Evolutionary conservation across 139 green algal genomes (phyloP), one percentile per base, ranked within the genome.

Genomic region (Limnomonas spitsbergensis): DNA sequence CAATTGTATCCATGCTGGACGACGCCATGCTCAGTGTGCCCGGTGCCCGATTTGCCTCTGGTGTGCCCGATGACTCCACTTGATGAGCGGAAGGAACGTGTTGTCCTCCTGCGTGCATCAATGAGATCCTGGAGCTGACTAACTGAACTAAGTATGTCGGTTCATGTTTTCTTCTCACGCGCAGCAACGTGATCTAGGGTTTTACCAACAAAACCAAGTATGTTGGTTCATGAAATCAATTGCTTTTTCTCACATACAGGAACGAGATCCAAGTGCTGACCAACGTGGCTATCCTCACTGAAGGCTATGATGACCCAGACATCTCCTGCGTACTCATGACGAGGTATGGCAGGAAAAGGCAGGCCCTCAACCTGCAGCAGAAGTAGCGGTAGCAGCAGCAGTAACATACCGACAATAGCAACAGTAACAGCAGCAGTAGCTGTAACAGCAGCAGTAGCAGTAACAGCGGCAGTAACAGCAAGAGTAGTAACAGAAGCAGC

Each of bases 281-380:
- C 31, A 81, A 81, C 35, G 66, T 76, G 3, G 42, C 7, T 3
- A 81, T 81, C 34, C 66, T 81, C 9, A 81, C 77, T 39, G 77
- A 81, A 40, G 77, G 77, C 40, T 81, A 81, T 56, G 61, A 72
- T 72, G 77, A 81, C 67, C 32, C 77, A 1, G 40, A 26, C 67
- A 77, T 81, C 20, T 77, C 67, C 42, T 81, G 77, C 37, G 40
- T 81, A 1, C 66, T 81, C 66, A 81, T 81, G 77, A 61, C 67
- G 4, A 14, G 47, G 47, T 61, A 20, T 61, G 47, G 47, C 47
- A 61, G 14, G 47, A 29, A 20, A 29, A 61, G 14, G 14, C 20
- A 61, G 47, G 47, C 47, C 47, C 14, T 61, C 20, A 61, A 14
- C 20, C 47, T 61, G 14, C 20, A 20, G 47, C 20, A 61, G 14